Percentiles rank a stretch among this genome's conserved stretches.
Conservation (phyloP, 2,329 filamentous ascomycete species). For the Calonectria crousiana region DNA sequence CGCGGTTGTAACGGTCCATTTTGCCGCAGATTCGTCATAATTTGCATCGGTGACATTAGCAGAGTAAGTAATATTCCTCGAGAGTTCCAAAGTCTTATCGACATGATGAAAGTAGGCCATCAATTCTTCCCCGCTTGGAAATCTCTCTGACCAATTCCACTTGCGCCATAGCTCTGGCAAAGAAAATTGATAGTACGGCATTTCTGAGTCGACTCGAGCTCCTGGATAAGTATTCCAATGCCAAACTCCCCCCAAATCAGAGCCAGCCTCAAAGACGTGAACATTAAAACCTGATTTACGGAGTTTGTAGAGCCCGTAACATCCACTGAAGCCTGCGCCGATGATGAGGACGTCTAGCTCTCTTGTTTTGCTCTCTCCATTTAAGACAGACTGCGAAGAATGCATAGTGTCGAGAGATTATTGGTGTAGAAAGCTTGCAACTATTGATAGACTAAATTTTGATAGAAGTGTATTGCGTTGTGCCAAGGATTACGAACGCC, state of each 20-base stretch:
- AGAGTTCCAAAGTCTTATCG: slow-evolving; percentile 17
- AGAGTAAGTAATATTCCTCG: slow-evolving; percentile 54
- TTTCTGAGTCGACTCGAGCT: slow-evolving; percentile 29
- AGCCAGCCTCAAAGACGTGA: slow-evolving; percentile 21
- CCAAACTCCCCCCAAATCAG: slow-evolving; percentile 26
- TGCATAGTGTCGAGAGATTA: not conserved
- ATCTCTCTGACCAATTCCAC: slow-evolving; percentile 24
- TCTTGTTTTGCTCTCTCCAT: not conserved
- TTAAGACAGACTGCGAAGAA: not conserved
- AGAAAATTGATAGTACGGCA: slow-evolving; percentile 26
- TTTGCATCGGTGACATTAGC: slow-evolving; percentile 21
- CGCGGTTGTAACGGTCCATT: slow-evolving; percentile 59
- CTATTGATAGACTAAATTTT: not conserved
- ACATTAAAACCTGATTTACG: slow-evolving; percentile 20
- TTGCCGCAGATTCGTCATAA: slow-evolving; percentile 32
- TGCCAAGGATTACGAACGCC: not conserved
- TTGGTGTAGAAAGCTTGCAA: not conserved
- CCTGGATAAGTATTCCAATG: slow-evolving; percentile 30
- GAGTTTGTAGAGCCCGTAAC: slow-evolving; percentile 20
- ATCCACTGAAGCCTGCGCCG: slow-evolving; percentile 24
- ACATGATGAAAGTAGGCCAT: slow-evolving; percentile 15
- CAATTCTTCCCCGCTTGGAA: slow-evolving; percentile 20
- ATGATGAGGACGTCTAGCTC: slow-evolving; percentile 24
- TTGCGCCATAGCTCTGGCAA: slow-evolving; percentile 25
- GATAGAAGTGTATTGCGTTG: not conserved